These are phyloP conservation scores for Rhexocercosporidium sp. DNA, from an alignment of 2,329 filamentous ascomycete genomes.

Conservation along the genomic window DNA sequence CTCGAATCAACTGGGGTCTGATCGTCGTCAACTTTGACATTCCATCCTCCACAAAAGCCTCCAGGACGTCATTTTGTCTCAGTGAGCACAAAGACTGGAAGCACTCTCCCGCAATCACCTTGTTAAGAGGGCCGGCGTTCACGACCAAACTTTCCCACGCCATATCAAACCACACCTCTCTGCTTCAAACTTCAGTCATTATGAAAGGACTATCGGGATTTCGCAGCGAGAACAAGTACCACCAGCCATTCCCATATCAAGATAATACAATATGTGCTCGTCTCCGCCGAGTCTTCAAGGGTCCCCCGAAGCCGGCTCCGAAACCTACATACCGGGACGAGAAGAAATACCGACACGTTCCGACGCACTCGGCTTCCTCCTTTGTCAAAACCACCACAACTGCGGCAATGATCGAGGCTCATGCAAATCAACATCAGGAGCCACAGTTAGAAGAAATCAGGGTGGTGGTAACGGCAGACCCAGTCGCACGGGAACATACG, in stretches of 20 bases:
- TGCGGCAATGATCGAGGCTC: conserved; percentile 23
- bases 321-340: conserved; percentile 19
- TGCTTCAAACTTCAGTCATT: neutral
- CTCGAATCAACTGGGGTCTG: neutral
- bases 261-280: conserved; percentile 18
- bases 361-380: conserved; percentile 29
- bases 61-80: conserved; percentile 6
- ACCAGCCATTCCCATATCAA: conserved; percentile 7
- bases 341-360: conserved; percentile 31
- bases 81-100: neutral
- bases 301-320: conserved; percentile 14
- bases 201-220: conserved; percentile 4
- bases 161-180: neutral
- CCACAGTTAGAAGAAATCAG: neutral
- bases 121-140: neutral
- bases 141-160: neutral
- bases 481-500: neutral
- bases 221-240: neutral
- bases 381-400: conserved; percentile 33
- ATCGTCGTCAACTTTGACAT: neutral
- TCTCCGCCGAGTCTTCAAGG: conserved; percentile 18
- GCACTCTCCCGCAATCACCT: neutral
- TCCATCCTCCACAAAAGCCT: neutral
- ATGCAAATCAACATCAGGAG: conserved; percentile 2
- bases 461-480: neutral